Evolutionary conservation across 169 alveolate genomes (phyloP).

Genomic region (Plasmodium billcollinsi): DNA sequence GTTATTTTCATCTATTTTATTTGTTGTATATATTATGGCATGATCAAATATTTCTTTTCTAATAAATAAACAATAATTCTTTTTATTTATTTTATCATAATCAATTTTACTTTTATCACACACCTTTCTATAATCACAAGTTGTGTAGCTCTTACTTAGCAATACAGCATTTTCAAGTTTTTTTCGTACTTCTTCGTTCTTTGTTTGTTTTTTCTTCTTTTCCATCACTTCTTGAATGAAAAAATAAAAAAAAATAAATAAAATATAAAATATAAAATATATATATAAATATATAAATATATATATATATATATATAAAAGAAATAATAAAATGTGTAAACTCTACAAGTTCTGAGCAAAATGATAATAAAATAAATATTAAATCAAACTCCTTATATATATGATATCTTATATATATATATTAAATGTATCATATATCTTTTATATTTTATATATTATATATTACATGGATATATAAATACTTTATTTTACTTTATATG

Average conservation of each 20-base stretch:
- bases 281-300: not conserved
- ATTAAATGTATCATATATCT: too few species aligned
- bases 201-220: not conserved
- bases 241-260: not conserved
- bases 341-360: too few species aligned
- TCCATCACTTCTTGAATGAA: not conserved
- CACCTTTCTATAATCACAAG: not conserved
- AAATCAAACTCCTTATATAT: too few species aligned
- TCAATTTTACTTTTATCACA: not conserved
- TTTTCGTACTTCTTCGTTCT: not conserved
- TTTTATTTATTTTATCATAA: not conserved
- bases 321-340: too few species aligned
- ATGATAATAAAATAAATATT: too few species aligned
- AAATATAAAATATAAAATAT: too few species aligned
- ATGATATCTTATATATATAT: too few species aligned
- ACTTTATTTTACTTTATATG: too few species aligned
- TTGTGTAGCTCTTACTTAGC: not conserved
- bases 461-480: too few species aligned
- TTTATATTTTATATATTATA: too few species aligned
- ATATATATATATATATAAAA: not conserved
- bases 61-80: constrained; percentile 21
- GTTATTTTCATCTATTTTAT: constrained; percentile 26
- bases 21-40: constrained; percentile 60
- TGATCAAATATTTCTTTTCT: constrained; percentile 75
- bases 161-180: not conserved